Conservation (phyloP, 2,329 filamentous ascomycete species). For the Neonectria magnoliae region DNA sequence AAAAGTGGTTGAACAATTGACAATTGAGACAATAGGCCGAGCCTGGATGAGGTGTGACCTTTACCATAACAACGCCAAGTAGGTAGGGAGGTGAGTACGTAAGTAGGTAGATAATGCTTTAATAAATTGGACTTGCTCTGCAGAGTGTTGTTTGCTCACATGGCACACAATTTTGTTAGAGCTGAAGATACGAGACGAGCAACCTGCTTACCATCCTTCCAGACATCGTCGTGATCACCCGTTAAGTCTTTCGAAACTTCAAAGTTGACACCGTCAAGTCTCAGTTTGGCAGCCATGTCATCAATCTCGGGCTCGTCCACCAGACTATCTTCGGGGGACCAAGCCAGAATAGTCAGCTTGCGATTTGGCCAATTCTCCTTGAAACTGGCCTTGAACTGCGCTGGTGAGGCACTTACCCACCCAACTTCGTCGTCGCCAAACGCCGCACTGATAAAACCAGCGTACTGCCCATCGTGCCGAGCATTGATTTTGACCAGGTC, state of each 20-base stretch:
- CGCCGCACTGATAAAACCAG: constrained; percentile 65
- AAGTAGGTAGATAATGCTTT: constrained; percentile 26
- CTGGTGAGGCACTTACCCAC: constrained; percentile 69
- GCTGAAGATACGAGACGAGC: constrained; percentile 56
- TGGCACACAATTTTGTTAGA: constrained; percentile 31
- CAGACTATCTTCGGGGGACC: constrained; percentile 59
- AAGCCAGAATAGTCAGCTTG: constrained; percentile 53
- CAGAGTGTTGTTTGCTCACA: background rate
- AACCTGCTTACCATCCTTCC: constrained; percentile 67
- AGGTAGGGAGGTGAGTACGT: background rate
- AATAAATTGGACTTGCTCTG: constrained; percentile 22
- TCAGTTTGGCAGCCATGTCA: constrained; percentile 61
- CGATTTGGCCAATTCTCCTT: constrained; percentile 49
- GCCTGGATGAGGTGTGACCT: no score
- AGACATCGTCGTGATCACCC: constrained; percentile 72
- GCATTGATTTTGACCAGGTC: constrained; percentile 65
- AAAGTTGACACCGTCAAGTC: constrained; percentile 48
- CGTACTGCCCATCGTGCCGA: constrained; percentile 61
- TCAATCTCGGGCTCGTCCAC: constrained; percentile 68
- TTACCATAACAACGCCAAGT: background rate
- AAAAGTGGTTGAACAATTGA: background rate
- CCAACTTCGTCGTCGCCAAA: constrained; percentile 63
- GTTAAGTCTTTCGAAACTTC: constrained; percentile 54
- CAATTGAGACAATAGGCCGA: background rate
- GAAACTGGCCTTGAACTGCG: constrained; percentile 54